These are phyloP conservation scores for Penicillium macrosclerotiorum DNA, from an alignment of 495 filamentous ascomycete species.

Conservation along the genomic window DNA sequence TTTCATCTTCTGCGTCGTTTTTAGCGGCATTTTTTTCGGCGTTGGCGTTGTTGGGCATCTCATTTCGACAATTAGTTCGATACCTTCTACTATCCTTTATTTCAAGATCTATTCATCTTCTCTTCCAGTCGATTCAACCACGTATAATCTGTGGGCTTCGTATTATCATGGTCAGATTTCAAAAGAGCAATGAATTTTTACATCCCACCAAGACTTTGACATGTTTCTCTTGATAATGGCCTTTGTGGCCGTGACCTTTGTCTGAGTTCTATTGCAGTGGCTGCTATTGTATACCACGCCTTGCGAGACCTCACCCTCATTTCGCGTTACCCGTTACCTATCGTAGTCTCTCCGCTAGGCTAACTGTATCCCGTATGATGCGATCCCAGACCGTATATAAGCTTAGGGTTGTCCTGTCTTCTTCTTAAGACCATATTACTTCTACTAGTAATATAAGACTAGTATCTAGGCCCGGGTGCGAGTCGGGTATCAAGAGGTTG, in stretches of 20 bases:
- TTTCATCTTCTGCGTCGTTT: constrained; percentile 22
- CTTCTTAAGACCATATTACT: constrained; percentile 16
- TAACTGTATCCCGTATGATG: constrained; percentile 20
- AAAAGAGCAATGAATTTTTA: no score
- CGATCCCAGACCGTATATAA: constrained; percentile 20
- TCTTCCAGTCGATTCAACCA: no score
- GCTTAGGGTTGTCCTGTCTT: constrained; percentile 21
- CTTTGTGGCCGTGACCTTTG: no score
- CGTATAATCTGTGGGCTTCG: no score
- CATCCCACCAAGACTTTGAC: no score
- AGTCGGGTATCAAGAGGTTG: not conserved
- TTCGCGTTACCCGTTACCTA: no score
- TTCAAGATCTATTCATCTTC: not conserved
- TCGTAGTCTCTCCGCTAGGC: no score
- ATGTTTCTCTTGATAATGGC: no score
- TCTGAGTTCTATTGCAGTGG: no score
- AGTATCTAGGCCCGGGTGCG: not conserved
- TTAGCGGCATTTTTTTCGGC: constrained; percentile 39
- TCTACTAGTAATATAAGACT: constrained; percentile 3
- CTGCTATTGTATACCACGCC: no score
- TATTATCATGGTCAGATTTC: no score
- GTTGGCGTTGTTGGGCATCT: constrained; percentile 21
- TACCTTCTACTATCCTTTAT: constrained; percentile 11
- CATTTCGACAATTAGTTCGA: constrained; percentile 9
- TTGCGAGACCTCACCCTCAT: no score